Percentiles rank a stretch among this genome's conserved stretches.
phyloP scores from a whole-genome alignment of 768 basidiomycete species.

The Coprinopsis strossmayeri region DNA sequence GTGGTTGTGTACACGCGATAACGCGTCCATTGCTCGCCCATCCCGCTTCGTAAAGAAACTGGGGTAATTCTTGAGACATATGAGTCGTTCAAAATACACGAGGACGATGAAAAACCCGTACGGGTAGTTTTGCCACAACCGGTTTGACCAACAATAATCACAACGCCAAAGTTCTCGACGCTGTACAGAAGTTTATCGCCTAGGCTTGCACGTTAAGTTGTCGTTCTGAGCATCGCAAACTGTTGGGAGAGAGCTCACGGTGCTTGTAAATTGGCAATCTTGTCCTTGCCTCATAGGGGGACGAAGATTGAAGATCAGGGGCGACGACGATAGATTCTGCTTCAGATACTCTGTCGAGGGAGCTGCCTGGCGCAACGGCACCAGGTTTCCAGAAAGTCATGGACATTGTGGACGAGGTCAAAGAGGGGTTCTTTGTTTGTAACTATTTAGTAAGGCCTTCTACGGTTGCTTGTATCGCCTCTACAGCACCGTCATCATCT shows the following conservation, averaged over 20 bases:
- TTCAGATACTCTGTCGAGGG: slow-evolving; percentile 77
- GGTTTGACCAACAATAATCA: slow-evolving; percentile 90
- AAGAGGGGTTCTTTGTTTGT: slow-evolving; percentile 5
- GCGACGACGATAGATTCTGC: slow-evolving; percentile 66
- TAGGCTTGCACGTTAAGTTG: too few relatives aligned
- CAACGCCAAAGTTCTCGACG: slow-evolving; percentile 76
- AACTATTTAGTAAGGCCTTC: not conserved
- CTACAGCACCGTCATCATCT: slow-evolving; percentile 7
- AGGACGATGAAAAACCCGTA: slow-evolving; percentile 21
- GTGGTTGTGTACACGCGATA: slow-evolving; percentile 90
- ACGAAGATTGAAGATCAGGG: slow-evolving; percentile 49
- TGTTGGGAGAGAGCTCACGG: too few relatives aligned
- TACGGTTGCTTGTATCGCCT: not conserved
- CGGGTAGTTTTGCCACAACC: slow-evolving; percentile 98
- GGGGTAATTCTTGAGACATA: slow-evolving; percentile 74
- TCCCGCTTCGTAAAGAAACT: slow-evolving; percentile 90
- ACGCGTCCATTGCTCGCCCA: slow-evolving; percentile 81
- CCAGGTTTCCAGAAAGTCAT: slow-evolving; percentile 90
- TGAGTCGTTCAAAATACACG: slow-evolving; percentile 12
- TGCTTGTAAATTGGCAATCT: slow-evolving; percentile 88
- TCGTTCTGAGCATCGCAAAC: too few relatives aligned
- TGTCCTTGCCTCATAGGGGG: slow-evolving; percentile 67
- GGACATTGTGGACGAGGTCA: slow-evolving; percentile 30
- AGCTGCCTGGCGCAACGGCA: slow-evolving; percentile 76
- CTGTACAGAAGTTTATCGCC: slow-evolving; percentile 77